A percentile compares a stretch with the other conserved stretches of the same genome.
Evolutionary conservation across 768 basidiomycete genomes (phyloP).

Genomic region (Lentinula raphanica): DNA sequence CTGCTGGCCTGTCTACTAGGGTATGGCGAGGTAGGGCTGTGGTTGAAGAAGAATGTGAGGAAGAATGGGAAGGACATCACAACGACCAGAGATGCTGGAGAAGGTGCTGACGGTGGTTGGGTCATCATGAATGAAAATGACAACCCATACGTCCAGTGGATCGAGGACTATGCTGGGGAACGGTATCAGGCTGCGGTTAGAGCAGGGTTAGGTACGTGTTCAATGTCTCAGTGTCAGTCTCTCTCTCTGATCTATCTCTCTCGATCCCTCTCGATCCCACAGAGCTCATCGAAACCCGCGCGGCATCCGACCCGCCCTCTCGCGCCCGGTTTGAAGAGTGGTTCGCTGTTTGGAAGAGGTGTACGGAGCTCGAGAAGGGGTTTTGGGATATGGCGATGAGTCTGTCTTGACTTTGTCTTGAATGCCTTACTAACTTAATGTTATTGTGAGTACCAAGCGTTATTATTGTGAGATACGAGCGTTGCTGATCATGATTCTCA

Average conservation of each 20-base stretch:
- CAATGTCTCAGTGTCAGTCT: constrained; percentile 17
- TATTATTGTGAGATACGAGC: no score
- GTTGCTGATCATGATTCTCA: no score
- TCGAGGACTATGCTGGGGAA: constrained; percentile 73
- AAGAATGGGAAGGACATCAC: no score
- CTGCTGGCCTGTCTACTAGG: constrained; percentile 83
- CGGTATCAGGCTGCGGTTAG: constrained; percentile 70
- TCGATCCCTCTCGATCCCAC: background rate
- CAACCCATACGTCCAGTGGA: constrained; percentile 75
- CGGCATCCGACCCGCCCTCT: constrained; percentile 60
- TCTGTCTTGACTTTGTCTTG: background rate
- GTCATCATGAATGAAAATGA: constrained; percentile 61
- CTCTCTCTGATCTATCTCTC: constrained; percentile 7
- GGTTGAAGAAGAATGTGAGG: constrained; percentile 58
- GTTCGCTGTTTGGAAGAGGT: constrained; percentile 67
- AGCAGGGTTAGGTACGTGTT: constrained; percentile 60
- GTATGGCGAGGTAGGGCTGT: constrained; percentile 88
- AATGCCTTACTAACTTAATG: no score
- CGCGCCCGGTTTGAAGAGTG: constrained; percentile 56
- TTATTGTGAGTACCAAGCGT: background rate
- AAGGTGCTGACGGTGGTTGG: constrained; percentile 43
- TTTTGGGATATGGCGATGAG: constrained; percentile 76
- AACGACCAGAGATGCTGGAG: no score
- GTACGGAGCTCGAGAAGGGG: constrained; percentile 70
- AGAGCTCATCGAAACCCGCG: constrained; percentile 73